Evolutionary conservation across 306 rosid genomes (phyloP), one percentile per base, ranked within the genome.

Genomic region (Prunus campanulata): DNA sequence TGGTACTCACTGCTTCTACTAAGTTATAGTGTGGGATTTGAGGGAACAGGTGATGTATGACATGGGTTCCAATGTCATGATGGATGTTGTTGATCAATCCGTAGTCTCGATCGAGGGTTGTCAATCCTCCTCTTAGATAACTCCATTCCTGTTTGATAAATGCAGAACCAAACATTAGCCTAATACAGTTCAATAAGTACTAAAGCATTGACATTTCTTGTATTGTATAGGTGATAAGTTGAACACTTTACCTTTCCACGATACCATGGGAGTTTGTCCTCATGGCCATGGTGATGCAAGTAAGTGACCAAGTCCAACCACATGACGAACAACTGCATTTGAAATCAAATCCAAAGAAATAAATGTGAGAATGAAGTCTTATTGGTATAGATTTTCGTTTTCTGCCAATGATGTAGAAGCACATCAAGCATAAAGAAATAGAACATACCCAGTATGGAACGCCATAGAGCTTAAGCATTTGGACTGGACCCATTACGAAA

Each of bases 271-370:
- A 95, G 85, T 66, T 92, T 95, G 49, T 92, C 97, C 60, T 87
- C 97, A 51, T 95, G 97, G 44, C 99, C 99, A 73, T 95, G 99
- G 77, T 95, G 99, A 76, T 95, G 99, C 86, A 95, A 83, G 85
- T 95, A 95, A 27, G 99, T 95, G 32, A 95, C 99, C 29, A 88
- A 77, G 79, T 95, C 99, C 89, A 95, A 80, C 97, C 99, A 95
- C 93, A 92, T 76, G 56, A 95, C 97, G 16, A 95, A 95, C 70
- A 78, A 57, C 99, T 95, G 56, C 68, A 85, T 68, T 68, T 54
- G 55, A 56, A 76, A 27, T 30, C 60, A 65, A 69, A 74, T 49
- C 68, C 77, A 77, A 71, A 22, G 65, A 80, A 75, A 61, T 60
- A 54, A 73, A 72, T 25, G 39, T n/a, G 27, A 55, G 19, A 83